phyloP scores from a whole-genome alignment of 768 basidiomycete species.

The Phaeotremella skinneri region DNA sequence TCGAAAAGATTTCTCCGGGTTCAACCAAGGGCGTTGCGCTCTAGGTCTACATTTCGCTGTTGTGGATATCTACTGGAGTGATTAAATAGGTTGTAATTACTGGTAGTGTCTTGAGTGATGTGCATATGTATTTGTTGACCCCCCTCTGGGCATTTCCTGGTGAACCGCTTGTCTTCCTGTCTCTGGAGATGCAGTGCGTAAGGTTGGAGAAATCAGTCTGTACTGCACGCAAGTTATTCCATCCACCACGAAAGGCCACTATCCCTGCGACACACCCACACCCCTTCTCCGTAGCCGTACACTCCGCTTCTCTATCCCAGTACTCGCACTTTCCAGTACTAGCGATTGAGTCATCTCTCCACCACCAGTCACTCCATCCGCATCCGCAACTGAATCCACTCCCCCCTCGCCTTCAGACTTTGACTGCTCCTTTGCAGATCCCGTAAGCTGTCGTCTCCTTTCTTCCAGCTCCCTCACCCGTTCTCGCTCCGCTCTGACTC shows the following conservation, averaged over 20 bases:
- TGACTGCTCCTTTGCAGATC: neutral
- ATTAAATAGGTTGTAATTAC: too few species aligned
- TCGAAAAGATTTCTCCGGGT: constrained; percentile 17
- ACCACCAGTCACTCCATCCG: neutral
- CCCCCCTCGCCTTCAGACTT: neutral
- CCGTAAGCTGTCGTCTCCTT: constrained; percentile 6
- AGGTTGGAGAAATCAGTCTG: too few species aligned
- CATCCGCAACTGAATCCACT: neutral
- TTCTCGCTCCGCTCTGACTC: constrained; percentile 18
- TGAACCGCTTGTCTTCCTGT: too few species aligned
- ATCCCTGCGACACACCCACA: too few species aligned
- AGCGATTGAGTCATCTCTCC: neutral
- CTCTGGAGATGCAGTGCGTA: too few species aligned
- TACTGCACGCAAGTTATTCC: too few species aligned
- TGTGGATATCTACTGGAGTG: too few species aligned
- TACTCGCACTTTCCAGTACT: neutral
- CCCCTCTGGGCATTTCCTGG: too few species aligned
- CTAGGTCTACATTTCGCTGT: too few species aligned
- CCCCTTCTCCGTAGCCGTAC: neutral
- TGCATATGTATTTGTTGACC: too few species aligned
- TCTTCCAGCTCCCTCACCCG: constrained; percentile 4
- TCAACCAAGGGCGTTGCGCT: constrained; percentile 4
- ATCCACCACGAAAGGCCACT: too few species aligned
- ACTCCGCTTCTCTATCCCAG: neutral
- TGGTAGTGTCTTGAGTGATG: too few species aligned